Evolutionary conservation across 2,329 filamentous ascomycete species (phyloP).

Genomic region (Phyllosticta citrichinensis): DNA sequence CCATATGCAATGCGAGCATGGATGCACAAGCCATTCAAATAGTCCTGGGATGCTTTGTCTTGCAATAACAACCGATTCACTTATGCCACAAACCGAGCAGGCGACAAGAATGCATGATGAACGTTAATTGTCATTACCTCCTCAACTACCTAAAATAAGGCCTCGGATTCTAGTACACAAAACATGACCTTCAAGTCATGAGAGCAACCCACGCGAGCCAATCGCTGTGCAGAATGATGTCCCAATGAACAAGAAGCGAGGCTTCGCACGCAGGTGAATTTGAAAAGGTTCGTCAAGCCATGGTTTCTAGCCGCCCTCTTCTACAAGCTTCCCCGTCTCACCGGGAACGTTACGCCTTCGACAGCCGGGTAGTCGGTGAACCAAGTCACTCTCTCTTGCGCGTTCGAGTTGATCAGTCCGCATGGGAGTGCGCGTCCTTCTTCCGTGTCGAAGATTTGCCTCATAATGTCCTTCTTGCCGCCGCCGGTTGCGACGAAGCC

Average conservation of each 20-base stretch:
- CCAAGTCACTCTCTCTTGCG: slow-evolving; percentile 84
- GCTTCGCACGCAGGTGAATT: not conserved
- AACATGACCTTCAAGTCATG: not conserved
- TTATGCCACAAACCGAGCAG: not conserved
- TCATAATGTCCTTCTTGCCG: slow-evolving; percentile 85
- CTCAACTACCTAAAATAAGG: not conserved
- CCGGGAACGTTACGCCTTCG: slow-evolving; percentile 73
- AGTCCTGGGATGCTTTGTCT: too few relatives aligned
- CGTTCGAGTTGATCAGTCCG: slow-evolving; percentile 74
- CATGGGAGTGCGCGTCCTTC: slow-evolving; percentile 69
- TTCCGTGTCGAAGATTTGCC: slow-evolving; percentile 76
- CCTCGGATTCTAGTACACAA: not conserved
- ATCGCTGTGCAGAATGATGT: slow-evolving; percentile 8
- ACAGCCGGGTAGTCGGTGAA: slow-evolving; percentile 83
- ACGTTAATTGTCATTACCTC: not conserved
- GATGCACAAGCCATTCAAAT: too few relatives aligned
- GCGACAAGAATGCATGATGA: not conserved
- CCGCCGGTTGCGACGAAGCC: slow-evolving; percentile 86
- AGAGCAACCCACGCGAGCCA: slow-evolving; percentile 4
- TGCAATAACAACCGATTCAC: not conserved
- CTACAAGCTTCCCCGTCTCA: slow-evolving; percentile 54
- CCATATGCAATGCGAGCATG: too few relatives aligned
- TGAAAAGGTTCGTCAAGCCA: slow-evolving; percentile 5
- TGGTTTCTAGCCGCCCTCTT: not conserved
- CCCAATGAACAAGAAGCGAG: slow-evolving; percentile 8